phyloP scores from a whole-genome alignment of 176 grass and related monocot species.

The Aegilops tauschii region DNA sequence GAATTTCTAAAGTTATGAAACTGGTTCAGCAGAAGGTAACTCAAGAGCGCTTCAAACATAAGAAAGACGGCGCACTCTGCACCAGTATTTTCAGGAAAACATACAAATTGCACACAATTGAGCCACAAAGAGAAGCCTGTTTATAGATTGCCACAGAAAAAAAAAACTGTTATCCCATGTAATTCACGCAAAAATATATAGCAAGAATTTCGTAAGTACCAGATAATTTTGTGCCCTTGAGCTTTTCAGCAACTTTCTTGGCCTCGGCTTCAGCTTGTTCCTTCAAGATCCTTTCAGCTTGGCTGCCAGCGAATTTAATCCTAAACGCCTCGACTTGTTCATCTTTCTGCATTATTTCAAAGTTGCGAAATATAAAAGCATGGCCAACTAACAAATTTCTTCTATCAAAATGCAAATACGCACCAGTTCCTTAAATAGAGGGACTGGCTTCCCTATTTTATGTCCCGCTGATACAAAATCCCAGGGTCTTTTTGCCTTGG shows the following conservation, averaged over 20 bases:
- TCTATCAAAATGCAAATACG: slow-evolving; percentile 14
- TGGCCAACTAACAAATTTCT: background rate
- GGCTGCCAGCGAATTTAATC: slow-evolving; percentile 77
- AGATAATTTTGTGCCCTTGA: slow-evolving; percentile 74
- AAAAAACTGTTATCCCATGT: background rate
- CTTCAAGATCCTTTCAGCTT: slow-evolving; percentile 79
- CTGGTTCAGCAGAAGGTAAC: background rate
- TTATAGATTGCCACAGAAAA: background rate
- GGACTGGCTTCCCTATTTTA: slow-evolving; percentile 75
- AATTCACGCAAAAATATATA: background rate
- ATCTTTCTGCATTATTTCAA: slow-evolving; percentile 66
- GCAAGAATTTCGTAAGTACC: slow-evolving; percentile 33
- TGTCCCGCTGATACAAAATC: slow-evolving; percentile 74
- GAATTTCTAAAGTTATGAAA: background rate
- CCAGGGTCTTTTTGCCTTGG: slow-evolving; percentile 79
- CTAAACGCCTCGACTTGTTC: slow-evolving; percentile 66
- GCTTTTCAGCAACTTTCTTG: slow-evolving; percentile 63
- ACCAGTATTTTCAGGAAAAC: background rate
- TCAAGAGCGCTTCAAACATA: background rate
- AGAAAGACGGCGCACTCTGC: background rate
- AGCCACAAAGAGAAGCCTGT: background rate
- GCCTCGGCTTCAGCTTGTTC: slow-evolving; percentile 65
- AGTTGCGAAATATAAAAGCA: slow-evolving; percentile 21
- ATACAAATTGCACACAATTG: background rate
- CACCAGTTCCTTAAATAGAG: slow-evolving; percentile 93